phyloP scores from a whole-genome alignment of 1,284 basidiomycete species.

The Singerocomus rubriflavus region DNA sequence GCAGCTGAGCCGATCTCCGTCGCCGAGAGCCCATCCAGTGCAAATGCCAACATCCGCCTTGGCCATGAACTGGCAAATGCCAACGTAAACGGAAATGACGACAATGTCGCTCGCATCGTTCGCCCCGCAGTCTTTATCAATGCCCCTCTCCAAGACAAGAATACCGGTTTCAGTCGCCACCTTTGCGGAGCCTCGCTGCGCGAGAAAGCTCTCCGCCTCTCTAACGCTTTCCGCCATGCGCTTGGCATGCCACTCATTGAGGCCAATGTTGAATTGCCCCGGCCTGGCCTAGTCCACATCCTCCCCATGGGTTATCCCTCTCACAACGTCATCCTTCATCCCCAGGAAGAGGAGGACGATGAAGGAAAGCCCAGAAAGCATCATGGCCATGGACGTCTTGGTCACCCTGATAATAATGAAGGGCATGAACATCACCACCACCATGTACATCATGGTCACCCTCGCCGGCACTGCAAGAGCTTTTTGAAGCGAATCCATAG shows the following conservation, averaged over 20 bases:
- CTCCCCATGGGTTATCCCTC: constrained; percentile 14
- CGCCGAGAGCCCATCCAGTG: constrained; percentile 19
- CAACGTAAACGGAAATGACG: constrained; percentile 34
- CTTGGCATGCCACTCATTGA: constrained; percentile 31
- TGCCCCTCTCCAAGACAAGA: constrained; percentile 5
- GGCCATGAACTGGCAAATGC: constrained; percentile 32
- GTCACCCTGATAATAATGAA: constrained; percentile 7
- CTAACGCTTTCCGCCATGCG: constrained; percentile 32
- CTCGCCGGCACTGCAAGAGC: constrained; percentile 34
- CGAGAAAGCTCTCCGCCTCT: constrained; percentile 33
- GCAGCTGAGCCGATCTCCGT: constrained; percentile 30
- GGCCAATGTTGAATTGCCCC: constrained; percentile 1
- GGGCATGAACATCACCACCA: constrained; percentile 26
- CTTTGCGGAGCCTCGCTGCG: constrained; percentile 32
- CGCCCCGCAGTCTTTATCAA: constrained; percentile 16
- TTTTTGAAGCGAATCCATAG: constrained; percentile 59
- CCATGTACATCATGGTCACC: constrained; percentile 20
- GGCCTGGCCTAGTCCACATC: constrained; percentile 18
- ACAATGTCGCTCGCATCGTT: constrained; percentile 26
- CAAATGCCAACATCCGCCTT: constrained; percentile 33
- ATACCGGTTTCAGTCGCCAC: constrained; percentile 19
- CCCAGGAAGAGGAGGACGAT: constrained; percentile 6
- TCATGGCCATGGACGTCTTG: constrained; percentile 9
- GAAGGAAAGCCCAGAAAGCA: constrained; percentile 16
- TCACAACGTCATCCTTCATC: constrained; percentile 2